Evolutionary conservation across 2,329 filamentous ascomycete species (phyloP), one percentile per base, ranked within the genome.

Genomic region (Apiospora malaysiana): DNA sequence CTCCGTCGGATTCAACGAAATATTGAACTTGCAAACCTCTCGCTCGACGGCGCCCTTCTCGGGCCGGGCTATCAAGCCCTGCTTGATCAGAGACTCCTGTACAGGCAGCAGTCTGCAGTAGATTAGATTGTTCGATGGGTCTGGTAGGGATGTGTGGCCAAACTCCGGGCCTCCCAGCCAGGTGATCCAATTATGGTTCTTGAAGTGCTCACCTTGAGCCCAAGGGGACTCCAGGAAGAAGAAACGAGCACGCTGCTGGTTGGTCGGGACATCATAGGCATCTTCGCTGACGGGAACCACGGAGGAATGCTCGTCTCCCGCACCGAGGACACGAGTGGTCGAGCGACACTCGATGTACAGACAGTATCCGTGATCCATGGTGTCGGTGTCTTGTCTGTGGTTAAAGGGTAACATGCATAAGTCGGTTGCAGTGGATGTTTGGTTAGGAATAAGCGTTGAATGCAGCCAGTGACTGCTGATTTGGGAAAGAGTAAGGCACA

Each of bases 11-110:
- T 76, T 74, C 1, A 70, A 63, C 0, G 78, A 69, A 3, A 74
- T 71, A 18, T 76, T 76, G 59, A 71, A 74, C 71, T 77, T 77
- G 2, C 71, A 67, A 6, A 71, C 71, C n/a, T 77, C 76, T 51
- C 68, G 76, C 0, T 68, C n/a, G 5, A 70, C 66, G 23, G 73
- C 73, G 1, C 70, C 37, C 7, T 9, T 0, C 56, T 63, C 18
- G 21, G 56, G 56, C 7, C 32, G 6, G 56, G 32, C 56, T 5
- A 40, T 12, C 56, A 63, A 63, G 56, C 56, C 51, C 25, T 27
- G 27, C 25, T 18, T 5, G 27, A 37, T 21, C 27, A 59, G 16
- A 4, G 16, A n/a, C 8, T 40, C 56, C 18, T 63, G 32, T 4
- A 63, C 56, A 5, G 18, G 56, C 21, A n/a, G 3, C 27, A 23